These are phyloP conservation scores for Sporisorium exsertum DNA, from an alignment of 1,284 basidiomycete species.

Conservation along the genomic window DNA sequence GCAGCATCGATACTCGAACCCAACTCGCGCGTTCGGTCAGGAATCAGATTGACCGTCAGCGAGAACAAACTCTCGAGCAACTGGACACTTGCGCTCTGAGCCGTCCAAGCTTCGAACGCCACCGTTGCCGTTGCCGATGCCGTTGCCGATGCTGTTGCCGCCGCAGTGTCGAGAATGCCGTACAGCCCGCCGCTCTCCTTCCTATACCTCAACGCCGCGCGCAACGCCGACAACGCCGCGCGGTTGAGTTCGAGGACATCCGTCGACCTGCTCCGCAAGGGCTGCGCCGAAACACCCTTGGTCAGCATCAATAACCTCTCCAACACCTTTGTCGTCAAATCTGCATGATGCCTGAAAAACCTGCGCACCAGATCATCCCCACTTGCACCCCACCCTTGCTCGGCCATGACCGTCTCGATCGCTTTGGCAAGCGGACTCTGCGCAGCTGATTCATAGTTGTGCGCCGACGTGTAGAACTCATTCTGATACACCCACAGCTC, in stretches of 20 bases:
- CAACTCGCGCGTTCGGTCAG: conserved; percentile 71
- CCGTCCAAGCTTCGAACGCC: conserved; percentile 82
- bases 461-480: conserved; percentile 67
- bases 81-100: conserved; percentile 77
- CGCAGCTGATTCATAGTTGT: conserved; percentile 16
- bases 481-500: conserved; percentile 88
- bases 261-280: conserved; percentile 20
- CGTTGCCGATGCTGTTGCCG: neutral
- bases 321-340: conserved; percentile 43
- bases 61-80: conserved; percentile 80
- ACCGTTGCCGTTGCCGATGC: conserved; percentile 71
- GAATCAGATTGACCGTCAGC: conserved; percentile 74
- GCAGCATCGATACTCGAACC: conserved; percentile 71
- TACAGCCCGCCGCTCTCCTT: conserved; percentile 80
- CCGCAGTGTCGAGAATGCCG: conserved; percentile 72
- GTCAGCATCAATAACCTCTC: conserved; percentile 39
- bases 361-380: conserved; percentile 81
- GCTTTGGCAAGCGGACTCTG: conserved; percentile 69
- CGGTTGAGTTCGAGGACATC: conserved; percentile 76
- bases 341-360: conserved; percentile 83
- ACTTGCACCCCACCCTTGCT: conserved; percentile 63
- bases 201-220: conserved; percentile 80
- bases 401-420: conserved; percentile 77
- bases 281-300: conserved; percentile 21
- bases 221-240: conserved; percentile 78